Evolutionary conservation across 2,329 filamentous ascomycete species (phyloP), one percentile per base, ranked within the genome.

Genomic region (Ascochyta pisi): DNA sequence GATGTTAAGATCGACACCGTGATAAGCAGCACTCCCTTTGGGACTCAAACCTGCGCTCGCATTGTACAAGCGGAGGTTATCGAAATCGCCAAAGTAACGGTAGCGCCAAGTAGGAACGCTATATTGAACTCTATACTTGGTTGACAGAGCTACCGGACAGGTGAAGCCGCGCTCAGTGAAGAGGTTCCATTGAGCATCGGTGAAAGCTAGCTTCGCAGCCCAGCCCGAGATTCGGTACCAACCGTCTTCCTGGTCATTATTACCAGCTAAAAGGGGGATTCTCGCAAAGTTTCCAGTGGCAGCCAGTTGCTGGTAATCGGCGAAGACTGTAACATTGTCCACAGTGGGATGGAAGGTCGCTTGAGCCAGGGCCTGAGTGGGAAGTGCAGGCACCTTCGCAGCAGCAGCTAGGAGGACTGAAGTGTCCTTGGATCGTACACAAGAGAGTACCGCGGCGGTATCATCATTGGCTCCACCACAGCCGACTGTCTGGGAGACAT

Each of bases 401-500:
- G 66, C 64, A 10, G 68, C 69, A n/a, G 65, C 62, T n/a, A 70
- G 50, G 50, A 63, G 40, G 35, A 45, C 56, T 4, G 60, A 58
- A 13, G 57, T 61, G 9, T 71, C 59, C 2, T 71, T 67, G 12
- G 61, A 62, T 27, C 70, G 70, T 57, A 79, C 76, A 53, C 77
- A 79, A 6, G 65, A 61, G 3, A 79, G 61, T 9, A 76, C 70
- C 5, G 49, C 55, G 9, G 57, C 52, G 7, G 66, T 26, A 47
- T 68, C 56, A n/a, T 69, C 54, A 8, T 61, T 57, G 3, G 59
- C 33, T 12, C 64, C 63, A 26, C 67, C 70, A 39, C 76, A 79
- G 6, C 75, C 76, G 1, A 78, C 51, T 0, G 73, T 69, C 13
- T 70, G 68, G 7, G 75, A 75, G 29, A 78, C 76, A 40, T 77